Conservation (phyloP, 192 early-diverging fungal species). For the Podila epicladia region DNA sequence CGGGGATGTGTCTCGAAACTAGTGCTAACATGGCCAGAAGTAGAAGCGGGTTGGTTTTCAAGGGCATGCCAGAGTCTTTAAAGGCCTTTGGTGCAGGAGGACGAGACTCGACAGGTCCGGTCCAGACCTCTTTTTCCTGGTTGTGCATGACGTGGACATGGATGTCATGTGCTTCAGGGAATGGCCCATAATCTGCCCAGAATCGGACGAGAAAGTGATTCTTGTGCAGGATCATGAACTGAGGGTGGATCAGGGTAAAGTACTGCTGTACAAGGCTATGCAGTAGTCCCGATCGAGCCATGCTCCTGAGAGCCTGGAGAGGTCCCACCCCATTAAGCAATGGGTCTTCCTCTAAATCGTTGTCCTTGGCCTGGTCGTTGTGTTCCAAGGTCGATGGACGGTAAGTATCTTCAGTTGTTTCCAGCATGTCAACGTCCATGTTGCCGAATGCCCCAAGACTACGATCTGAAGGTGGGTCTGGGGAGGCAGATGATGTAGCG, state of each 20-base stretch:
- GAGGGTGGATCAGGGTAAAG: constrained; percentile 36
- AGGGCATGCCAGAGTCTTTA: not conserved
- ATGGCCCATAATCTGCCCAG: constrained; percentile 31
- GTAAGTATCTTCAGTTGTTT: not conserved
- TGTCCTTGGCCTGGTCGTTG: too few relatives aligned
- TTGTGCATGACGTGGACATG: constrained; percentile 18
- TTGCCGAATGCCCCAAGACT: not conserved
- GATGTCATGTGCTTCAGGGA: constrained; percentile 28
- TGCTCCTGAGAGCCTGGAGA: constrained; percentile 6
- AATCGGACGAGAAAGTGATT: constrained; percentile 44
- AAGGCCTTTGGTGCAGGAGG: not conserved
- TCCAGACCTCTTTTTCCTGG: constrained; percentile 3
- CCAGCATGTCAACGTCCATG: constrained; percentile 19
- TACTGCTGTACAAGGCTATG: constrained; percentile 42
- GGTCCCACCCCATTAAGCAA: not conserved
- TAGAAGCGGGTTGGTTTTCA: constrained; percentile 13
- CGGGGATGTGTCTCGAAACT: constrained; percentile 37
- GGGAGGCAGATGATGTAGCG: not conserved
- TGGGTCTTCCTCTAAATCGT: not conserved
- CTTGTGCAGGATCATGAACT: constrained; percentile 43
- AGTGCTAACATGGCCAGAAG: constrained; percentile 43
- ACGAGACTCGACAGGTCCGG: not conserved
- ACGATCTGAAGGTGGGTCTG: constrained; percentile 1
- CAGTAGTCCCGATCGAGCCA: constrained; percentile 28
- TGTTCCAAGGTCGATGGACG: not conserved